These are phyloP conservation scores for Coniella vitis DNA, from an alignment of 2,329 filamentous ascomycete species.

Conservation along the genomic window DNA sequence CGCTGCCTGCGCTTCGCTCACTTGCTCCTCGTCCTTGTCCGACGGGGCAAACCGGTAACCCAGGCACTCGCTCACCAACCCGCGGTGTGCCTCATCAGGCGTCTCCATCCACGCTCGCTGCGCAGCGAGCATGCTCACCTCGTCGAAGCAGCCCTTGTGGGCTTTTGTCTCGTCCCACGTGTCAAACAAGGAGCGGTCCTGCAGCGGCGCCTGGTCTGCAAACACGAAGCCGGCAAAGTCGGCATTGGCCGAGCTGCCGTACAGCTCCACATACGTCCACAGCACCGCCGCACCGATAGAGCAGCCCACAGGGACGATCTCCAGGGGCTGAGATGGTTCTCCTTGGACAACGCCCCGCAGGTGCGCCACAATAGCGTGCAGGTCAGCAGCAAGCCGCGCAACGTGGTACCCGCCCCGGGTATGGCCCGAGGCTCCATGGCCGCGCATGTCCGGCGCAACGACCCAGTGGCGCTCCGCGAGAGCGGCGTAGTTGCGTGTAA, in stretches of 20 bases:
- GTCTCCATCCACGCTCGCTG: slow-evolving; percentile 23
- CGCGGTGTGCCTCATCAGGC: slow-evolving; percentile 22
- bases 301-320: slow-evolving; percentile 30
- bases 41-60: slow-evolving; percentile 28
- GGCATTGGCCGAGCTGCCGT: slow-evolving; percentile 19
- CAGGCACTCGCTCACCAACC: slow-evolving; percentile 28
- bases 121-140: slow-evolving; percentile 28
- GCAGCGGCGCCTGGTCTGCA: slow-evolving; percentile 35
- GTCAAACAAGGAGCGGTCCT: slow-evolving; percentile 28
- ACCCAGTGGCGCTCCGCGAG: slow-evolving; percentile 28
- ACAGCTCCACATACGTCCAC: slow-evolving; percentile 34
- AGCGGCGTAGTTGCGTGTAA: slow-evolving; percentile 26
- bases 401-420: slow-evolving; percentile 32
- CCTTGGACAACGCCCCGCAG: slow-evolving; percentile 15
- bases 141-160: slow-evolving; percentile 32
- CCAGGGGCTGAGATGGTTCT: slow-evolving; percentile 4
- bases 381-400: slow-evolving; percentile 32
- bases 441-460: slow-evolving; percentile 33
- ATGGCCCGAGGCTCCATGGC: slow-evolving; percentile 29
- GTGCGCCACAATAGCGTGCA: slow-evolving; percentile 25
- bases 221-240: slow-evolving; percentile 30
- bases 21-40: slow-evolving; percentile 19
- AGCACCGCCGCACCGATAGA: slow-evolving; percentile 34
- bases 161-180: slow-evolving; percentile 26
- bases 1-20: slow-evolving; percentile 20